Evolutionary conservation across 192 early-diverging fungal species (phyloP).

Genomic region (Kickxella alabastrina): DNA sequence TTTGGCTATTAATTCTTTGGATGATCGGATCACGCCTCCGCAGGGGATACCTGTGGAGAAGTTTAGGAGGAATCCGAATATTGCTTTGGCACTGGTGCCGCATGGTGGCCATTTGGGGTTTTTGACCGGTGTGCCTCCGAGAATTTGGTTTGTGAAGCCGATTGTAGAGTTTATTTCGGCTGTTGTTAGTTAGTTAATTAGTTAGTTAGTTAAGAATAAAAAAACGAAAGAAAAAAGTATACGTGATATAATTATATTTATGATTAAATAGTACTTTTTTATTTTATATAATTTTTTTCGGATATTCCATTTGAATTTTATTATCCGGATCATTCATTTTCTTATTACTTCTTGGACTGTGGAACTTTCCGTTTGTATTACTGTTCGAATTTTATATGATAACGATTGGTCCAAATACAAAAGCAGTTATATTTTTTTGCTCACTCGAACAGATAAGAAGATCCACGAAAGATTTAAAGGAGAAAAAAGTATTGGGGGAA

Average conservation of each 20-base stretch:
- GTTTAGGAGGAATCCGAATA: conserved; percentile 67
- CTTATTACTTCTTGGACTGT: neutral
- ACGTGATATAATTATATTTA: too few species aligned
- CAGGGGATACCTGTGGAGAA: conserved; percentile 70
- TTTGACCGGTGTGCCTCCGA: conserved; percentile 41
- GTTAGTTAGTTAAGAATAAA: neutral
- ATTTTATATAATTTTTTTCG: neutral
- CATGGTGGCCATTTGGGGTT: conserved; percentile 92
- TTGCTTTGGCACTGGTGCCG: conserved; percentile 70
- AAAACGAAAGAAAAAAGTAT: neutral
- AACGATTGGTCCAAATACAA: neutral
- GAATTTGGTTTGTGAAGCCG: conserved; percentile 63
- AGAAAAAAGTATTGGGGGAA: too few species aligned
- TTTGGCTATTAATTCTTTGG: conserved; percentile 74
- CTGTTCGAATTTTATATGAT: neutral
- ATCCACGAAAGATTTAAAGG: neutral
- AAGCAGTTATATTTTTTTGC: neutral
- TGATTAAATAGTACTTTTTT: too few species aligned
- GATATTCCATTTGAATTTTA: neutral
- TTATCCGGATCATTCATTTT: neutral
- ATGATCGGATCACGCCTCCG: conserved; percentile 75
- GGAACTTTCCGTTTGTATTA: neutral
- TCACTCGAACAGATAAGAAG: neutral
- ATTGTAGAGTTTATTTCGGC: conserved; percentile 63
- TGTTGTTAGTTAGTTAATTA: neutral